Base-by-base conservation (phyloP, 1,284 basidiomycete species). In the Omphalotus olearius region DNA sequence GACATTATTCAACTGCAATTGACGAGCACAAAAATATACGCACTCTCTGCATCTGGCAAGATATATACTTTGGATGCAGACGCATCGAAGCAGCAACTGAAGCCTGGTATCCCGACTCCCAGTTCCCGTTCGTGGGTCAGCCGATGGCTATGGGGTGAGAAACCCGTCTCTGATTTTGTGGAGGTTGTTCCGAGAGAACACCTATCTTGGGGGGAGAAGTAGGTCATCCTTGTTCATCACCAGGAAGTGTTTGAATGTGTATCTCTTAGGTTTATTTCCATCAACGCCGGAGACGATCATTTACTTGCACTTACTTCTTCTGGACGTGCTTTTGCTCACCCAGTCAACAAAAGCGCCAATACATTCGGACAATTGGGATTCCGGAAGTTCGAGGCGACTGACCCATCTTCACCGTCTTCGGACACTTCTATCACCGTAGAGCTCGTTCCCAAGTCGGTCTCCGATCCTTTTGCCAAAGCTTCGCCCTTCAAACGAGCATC, bases 341-440 rank as follows among this genome's bases (percentile, higher is more conserved):
- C 94, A 0, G 75, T 92, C 43, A 82, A 82, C 55, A 79, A 82
- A 49, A 69, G 79, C 6, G 93, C 86, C n/a, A 98, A 98, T 69
- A 71, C 77, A 0, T 82, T 86, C 65, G 91, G 92, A 1, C 95
- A 98, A 68, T 82, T 98, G 10, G 93, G 93, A 11, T 79, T 84
- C 62, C 82, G 74, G 60, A 85, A 78, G 59, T 76, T 86, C 56
- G 72, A 78, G 55, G 72, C 87, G 41, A 72, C 76, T 10, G 67
- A 70, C 45, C 69, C 70, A 25, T 56, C 64, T 36, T 59, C 65
- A 18, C 54, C 52, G 38, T 57, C 58, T 48, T 57, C 51, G 30
- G 52, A 56, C 2, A 52, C 65, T 41, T 53, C 66, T 36, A 60
- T 79, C 4, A 61, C 74, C n/a, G 71, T 83, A 1, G 80, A 87